Conservation (phyloP, 306 rosid species). For the Alnus glutinosa region DNA sequence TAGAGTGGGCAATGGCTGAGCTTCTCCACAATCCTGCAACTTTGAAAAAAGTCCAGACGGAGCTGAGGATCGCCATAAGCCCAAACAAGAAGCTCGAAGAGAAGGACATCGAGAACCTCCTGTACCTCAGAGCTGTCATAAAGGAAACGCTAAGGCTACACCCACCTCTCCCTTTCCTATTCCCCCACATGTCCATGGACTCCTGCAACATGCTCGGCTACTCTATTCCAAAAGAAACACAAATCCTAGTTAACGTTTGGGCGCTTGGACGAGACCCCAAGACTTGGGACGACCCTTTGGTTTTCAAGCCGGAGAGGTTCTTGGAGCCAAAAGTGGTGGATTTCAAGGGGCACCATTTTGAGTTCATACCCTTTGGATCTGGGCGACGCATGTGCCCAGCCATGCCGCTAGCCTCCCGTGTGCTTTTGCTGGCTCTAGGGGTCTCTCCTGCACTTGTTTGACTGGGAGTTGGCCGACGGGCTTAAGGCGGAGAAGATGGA, state of each 20-base stretch:
- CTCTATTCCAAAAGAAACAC: constrained; percentile 69
- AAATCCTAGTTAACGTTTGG: constrained; percentile 81
- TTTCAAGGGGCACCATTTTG: constrained; percentile 71
- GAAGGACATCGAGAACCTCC: constrained; percentile 60
- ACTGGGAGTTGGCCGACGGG: constrained; percentile 68
- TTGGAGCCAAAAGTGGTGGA: constrained; percentile 43
- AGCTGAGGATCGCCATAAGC: constrained; percentile 52
- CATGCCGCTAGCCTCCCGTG: constrained; percentile 68
- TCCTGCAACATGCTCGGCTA: constrained; percentile 54
- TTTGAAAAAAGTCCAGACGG: constrained; percentile 58
- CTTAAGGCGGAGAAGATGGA: constrained; percentile 67
- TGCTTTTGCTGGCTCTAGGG: constrained; percentile 85
- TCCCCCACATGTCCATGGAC: constrained; percentile 87
- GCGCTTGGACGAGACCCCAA: constrained; percentile 85
- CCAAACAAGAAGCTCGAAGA: constrained; percentile 51
- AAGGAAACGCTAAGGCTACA: constrained; percentile 88
- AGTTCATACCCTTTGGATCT: constrained; percentile 83
- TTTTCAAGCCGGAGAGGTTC: constrained; percentile 82
- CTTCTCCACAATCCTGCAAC: constrained; percentile 66
- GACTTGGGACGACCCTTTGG: constrained; percentile 64
- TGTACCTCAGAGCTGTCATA: constrained; percentile 72
- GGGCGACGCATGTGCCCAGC: constrained; percentile 91
- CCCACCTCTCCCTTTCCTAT: constrained; percentile 91
- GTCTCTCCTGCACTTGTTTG: constrained; percentile 58
- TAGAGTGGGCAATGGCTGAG: constrained; percentile 94